Evolutionary conservation across 371 early-diverging fungal species (phyloP), one percentile per base, ranked within the genome.

Genomic region (Haplosporangium sp.): DNA sequence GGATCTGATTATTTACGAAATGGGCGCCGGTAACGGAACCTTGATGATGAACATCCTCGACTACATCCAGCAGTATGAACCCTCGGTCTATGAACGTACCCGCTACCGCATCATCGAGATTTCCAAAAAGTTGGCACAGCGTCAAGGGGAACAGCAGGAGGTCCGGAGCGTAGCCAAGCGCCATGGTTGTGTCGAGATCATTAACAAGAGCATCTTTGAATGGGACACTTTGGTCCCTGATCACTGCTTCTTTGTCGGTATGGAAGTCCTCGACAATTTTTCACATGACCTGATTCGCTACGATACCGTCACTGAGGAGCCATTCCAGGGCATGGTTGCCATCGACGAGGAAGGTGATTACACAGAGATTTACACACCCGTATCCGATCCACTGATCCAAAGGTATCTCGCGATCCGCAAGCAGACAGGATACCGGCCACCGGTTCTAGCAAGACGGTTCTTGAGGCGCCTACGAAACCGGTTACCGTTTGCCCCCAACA

Each of bases 1-100:
- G 59, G 90, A 90, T 57, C 79, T 99, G 63, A 86, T 91, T 40
- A 93, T 99, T 52, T 98, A 95, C 80, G 99, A 99, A 83, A 89
- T 98, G 85, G 98, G 98, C 42, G 98, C 95, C 6, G 99, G 99
- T 58, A 98, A 98, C 72, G 99, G 98, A 59, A 96, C 98, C 5
- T 81, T 98, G 72, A 96, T 96, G 96, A 64, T 88, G 59, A 94
- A 97, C 81, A 93, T 98, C 13, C 86, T 98, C 51, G 97, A 96
- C 67, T 96, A 93, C 67, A 84, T 98, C 45, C 86, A 88, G 66
- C 81, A 88, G 57, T 73, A 87, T 46, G 92, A 93, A 64, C 97
- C 96, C 2, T 89, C 89, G 3, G 85, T 98, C 29, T 98, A 95
- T 74, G 79, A 83, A 55, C 81, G 86, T 43, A 93, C 92, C 20